Percentiles rank a stretch among this genome's conserved stretches.
Conservation (phyloP, 2,329 filamentous ascomycete genomes). For the Hypoxylon sp. region DNA sequence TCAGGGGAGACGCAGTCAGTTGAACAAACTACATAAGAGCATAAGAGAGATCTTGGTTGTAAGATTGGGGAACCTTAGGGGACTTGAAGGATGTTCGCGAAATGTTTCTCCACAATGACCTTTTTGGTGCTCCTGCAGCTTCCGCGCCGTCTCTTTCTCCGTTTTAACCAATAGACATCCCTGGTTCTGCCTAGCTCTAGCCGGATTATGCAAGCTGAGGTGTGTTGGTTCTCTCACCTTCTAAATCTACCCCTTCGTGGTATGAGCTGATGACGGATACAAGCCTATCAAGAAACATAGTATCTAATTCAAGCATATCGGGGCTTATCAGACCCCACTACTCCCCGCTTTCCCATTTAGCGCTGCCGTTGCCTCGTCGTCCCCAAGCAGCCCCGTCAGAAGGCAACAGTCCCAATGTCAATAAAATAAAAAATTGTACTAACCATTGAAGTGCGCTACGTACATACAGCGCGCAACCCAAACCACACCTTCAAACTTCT, state of each 20-base stretch:
- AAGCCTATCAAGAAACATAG: constrained; percentile 13
- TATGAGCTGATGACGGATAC: neutral
- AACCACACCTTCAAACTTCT: constrained; percentile 11
- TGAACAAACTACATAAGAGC: constrained; percentile 38
- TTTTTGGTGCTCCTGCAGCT: constrained; percentile 39
- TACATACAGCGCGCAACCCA: constrained; percentile 11
- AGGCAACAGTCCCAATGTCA: constrained; percentile 32
- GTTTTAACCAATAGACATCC: constrained; percentile 40
- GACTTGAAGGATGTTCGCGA: constrained; percentile 42
- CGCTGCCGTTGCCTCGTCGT: constrained; percentile 39
- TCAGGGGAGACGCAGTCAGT: constrained; percentile 33
- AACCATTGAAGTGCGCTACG: constrained; percentile 14
- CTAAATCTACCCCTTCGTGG: constrained; percentile 7
- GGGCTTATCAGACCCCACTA: constrained; percentile 22
- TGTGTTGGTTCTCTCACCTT: constrained; percentile 33
- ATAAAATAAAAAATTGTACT: constrained; percentile 38
- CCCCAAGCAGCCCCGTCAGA: constrained; percentile 10
- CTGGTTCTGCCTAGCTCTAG: constrained; percentile 14
- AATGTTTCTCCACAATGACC: constrained; percentile 43
- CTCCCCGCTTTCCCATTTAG: constrained; percentile 23
- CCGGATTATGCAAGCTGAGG: constrained; percentile 35
- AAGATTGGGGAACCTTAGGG: constrained; percentile 23
- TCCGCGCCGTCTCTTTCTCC: constrained; percentile 45
- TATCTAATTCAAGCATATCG: constrained; percentile 30
- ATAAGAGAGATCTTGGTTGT: constrained; percentile 27